Evolutionary conservation across 2,329 filamentous ascomycete species (phyloP), one percentile per base, ranked within the genome.

Genomic region (Chaetomiaceae sp.): DNA sequence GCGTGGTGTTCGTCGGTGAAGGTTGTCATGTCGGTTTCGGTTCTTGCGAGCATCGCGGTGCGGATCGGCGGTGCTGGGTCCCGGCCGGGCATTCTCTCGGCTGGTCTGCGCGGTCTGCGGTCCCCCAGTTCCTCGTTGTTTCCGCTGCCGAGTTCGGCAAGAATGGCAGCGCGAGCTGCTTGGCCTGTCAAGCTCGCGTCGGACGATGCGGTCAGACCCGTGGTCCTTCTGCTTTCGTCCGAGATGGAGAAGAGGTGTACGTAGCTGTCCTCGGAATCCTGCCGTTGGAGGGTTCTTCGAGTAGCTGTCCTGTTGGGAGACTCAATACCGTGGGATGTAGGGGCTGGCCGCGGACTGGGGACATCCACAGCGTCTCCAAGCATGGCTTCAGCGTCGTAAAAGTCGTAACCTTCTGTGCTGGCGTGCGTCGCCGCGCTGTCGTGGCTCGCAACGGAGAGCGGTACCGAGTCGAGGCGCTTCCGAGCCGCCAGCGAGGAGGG

Each of bases 391-490:
- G 80, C 68, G 58, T 81, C 82, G 60, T 84, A 84, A 60, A 85
- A 85, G 63, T 85, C 81, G 58, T 85, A 84, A 0, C 81, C 81
- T 56, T 83, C 81, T 1, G 75, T 79, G 60, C 70, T 76, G 17
- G 60, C 60, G 35, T 59, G 72, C 5, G 73, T 72, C 34, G 60
- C 57, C 38, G 70, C 72, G 58, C 74, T 79, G 35, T 73, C 72
- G 27, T 76, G 72, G 60, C 77, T 80, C 17, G 66, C 55, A n/a
- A 73, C 67, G 2, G 79, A 81, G 21, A 79, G 58, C 1, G 77
- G 71, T 33, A 68, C 67, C 1, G 77, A 81, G 59, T 79, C 71
- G 10, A 75, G 70, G 21, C 76, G 72, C 48, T 68, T 69, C 9
- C 75, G 70, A 3, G 66, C 55, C 14, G 54, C 51, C 1, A 57